phyloP scores from a whole-genome alignment of 1,284 basidiomycete genomes.

The Rhodotorula sp. region DNA sequence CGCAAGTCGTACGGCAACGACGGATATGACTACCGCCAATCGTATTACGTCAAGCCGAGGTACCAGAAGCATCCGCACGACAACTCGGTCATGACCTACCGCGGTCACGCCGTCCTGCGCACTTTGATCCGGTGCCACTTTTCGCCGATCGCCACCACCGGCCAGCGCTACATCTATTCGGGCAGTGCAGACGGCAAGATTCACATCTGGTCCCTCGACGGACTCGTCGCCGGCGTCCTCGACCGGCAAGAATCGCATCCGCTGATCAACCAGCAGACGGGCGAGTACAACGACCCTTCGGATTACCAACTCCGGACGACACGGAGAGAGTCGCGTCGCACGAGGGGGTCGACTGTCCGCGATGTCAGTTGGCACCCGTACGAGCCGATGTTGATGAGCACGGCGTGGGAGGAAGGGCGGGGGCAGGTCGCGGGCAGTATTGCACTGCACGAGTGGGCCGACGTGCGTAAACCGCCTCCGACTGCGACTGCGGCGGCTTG shows the following conservation, averaged over 20 bases:
- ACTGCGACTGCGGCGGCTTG: no score
- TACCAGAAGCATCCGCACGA: slow-evolving; percentile 56
- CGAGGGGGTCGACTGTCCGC: slow-evolving; percentile 58
- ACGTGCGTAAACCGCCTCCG: slow-evolving; percentile 58
- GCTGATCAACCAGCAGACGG: slow-evolving; percentile 55
- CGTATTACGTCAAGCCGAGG: slow-evolving; percentile 19
- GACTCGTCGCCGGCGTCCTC: slow-evolving; percentile 74
- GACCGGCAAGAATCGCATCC: slow-evolving; percentile 76
- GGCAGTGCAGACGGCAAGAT: slow-evolving; percentile 80
- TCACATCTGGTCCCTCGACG: slow-evolving; percentile 94
- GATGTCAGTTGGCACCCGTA: slow-evolving; percentile 90
- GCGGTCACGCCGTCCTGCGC: slow-evolving; percentile 86
- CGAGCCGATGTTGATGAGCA: slow-evolving; percentile 87
- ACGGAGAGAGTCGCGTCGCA: slow-evolving; percentile 21
- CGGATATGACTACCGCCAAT: slow-evolving; percentile 21
- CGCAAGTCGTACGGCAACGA: slow-evolving; percentile 31
- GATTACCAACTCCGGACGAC: slow-evolving; percentile 42
- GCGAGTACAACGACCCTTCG: slow-evolving; percentile 45
- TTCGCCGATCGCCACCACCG: slow-evolving; percentile 86
- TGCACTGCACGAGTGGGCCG: slow-evolving; percentile 92
- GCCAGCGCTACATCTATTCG: slow-evolving; percentile 88
- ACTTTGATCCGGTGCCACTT: slow-evolving; percentile 97
- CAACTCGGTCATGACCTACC: slow-evolving; percentile 92
- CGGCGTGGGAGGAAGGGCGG: slow-evolving; percentile 53
- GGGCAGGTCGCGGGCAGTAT: slow-evolving; percentile 65